Base-by-base conservation (phyloP, 2,329 filamentous ascomycete genomes). In the Bipolaris oryzae region DNA sequence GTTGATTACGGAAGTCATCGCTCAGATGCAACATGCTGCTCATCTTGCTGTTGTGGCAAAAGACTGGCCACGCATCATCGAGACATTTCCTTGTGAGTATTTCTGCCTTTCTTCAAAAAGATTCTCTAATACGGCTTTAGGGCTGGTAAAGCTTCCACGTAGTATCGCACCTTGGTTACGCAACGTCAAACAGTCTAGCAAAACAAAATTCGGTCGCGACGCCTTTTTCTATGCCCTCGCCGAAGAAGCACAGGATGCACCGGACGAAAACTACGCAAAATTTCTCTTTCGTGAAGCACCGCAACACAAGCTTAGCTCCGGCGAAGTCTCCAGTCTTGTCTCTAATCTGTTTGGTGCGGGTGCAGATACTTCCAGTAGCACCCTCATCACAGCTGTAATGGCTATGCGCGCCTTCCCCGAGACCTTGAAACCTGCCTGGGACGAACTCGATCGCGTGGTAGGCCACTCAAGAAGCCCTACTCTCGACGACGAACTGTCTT, bases 1-100 rank as follows among this genome's bases (percentile, higher is more conserved):
- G 2, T 83, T 85, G 62, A 82, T 86, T 57, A 84, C 83, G 3
- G 84, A 86, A 67, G 84, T 83, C 9, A 82, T 86, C 54, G 80
- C 82, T 0, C 74, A 83, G 31, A 82, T 86, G 79, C 81, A 86
- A 55, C 77, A 83, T 50, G 83, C 84, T 1, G 84, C 83, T 1
- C 82, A 84, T 50, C 73, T 85, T 7, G 75, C 76, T 13, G 75
- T 77, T 1, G 70, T 73, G 1, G 86, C 76, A 35, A 83, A 83
- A 66, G 79, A 74, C 0, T 85, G 86, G 55, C 84, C 84, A 3
- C 84, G 84, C 80, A 70, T 86, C 25, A 78, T 85, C 72, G 83
- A 85, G 67, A 85, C 82, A 0, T 85, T 85, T 68, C 80, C 79
- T 45, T 53, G 43, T 42, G 13, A 48, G 35, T 35, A 5, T 11